phyloP scores from a whole-genome alignment of 2,329 filamentous ascomycete genomes.

The Parafenestella ontariensis region DNA sequence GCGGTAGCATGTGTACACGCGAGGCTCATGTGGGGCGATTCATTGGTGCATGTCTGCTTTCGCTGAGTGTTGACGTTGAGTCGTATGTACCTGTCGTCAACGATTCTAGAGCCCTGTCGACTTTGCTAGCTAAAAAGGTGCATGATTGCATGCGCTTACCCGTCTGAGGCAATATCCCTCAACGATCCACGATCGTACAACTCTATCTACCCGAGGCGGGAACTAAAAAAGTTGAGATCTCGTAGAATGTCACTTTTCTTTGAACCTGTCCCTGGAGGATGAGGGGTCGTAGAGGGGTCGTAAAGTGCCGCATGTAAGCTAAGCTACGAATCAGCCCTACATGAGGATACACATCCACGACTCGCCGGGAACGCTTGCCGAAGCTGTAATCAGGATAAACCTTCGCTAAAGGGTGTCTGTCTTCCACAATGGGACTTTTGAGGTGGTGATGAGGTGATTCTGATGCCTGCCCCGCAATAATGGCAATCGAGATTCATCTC shows the following conservation, averaged over 20 bases:
- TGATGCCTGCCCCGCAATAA: conserved; percentile 23
- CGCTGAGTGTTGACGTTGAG: conserved; percentile 34
- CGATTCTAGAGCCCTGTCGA: conserved; percentile 23
- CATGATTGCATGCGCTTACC: conserved; percentile 19
- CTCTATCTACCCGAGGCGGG: conserved; percentile 44
- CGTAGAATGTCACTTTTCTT: conserved; percentile 31
- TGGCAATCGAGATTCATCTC: conserved; percentile 11
- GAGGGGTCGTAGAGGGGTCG: background rate
- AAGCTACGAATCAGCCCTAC: background rate
- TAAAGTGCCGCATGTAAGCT: background rate
- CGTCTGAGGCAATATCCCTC: conserved; percentile 21
- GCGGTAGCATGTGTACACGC: conserved; percentile 23
- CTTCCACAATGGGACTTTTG: background rate
- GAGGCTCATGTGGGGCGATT: conserved; percentile 19
- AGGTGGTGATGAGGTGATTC: conserved; percentile 23
- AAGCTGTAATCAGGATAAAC: background rate
- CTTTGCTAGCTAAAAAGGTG: conserved; percentile 16
- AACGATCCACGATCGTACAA: conserved; percentile 31
- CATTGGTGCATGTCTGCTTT: conserved; percentile 25
- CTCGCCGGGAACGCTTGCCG: background rate
- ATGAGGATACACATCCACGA: no score
- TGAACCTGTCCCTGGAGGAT: background rate
- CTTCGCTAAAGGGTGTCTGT: background rate
- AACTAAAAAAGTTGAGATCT: conserved; percentile 44
- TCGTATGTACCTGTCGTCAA: conserved; percentile 33